Percentiles rank a stretch among this genome's conserved stretches.
Conservation (phyloP, 2,329 filamentous ascomycete species). For the Hypoxylon sp. region DNA sequence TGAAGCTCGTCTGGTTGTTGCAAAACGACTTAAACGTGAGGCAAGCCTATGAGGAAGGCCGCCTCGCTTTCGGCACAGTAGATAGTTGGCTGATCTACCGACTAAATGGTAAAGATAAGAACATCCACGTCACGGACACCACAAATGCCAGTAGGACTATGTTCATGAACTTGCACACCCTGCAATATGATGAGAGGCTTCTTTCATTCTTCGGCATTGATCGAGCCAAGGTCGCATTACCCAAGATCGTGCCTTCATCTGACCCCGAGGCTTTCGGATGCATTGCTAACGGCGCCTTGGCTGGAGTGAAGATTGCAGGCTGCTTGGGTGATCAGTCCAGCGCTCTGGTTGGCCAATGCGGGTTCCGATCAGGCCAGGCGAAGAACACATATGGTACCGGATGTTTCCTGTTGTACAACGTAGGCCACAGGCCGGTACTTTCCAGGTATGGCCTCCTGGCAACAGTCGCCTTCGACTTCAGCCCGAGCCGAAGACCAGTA, state of each 20-base stretch:
- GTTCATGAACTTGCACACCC: conserved; percentile 90
- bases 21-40: conserved; percentile 78
- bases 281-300: conserved; percentile 75
- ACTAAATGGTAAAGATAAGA: conserved; percentile 78
- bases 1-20: conserved; percentile 88
- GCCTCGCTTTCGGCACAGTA: conserved; percentile 87
- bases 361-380: conserved; percentile 83
- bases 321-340: conserved; percentile 90
- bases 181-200: conserved; percentile 83
- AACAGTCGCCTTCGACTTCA: conserved; percentile 90
- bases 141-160: conserved; percentile 93
- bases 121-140: conserved; percentile 84
- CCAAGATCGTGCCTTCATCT: conserved; percentile 87
- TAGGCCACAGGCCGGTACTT: conserved; percentile 86
- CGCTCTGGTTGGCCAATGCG: conserved; percentile 87
- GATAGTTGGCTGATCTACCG: conserved; percentile 91
- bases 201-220: conserved; percentile 84
- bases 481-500: conserved; percentile 70
- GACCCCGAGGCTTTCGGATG: conserved; percentile 80
- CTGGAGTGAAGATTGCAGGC: conserved; percentile 82
- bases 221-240: conserved; percentile 77
- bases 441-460: conserved; percentile 86
- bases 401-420: conserved; percentile 91
- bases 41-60: conserved; percentile 81
- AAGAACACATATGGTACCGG: conserved; percentile 95